Evolutionary conservation across 2,329 filamentous ascomycete species (phyloP).

Genomic region (Parastagonospora nodorum): DNA sequence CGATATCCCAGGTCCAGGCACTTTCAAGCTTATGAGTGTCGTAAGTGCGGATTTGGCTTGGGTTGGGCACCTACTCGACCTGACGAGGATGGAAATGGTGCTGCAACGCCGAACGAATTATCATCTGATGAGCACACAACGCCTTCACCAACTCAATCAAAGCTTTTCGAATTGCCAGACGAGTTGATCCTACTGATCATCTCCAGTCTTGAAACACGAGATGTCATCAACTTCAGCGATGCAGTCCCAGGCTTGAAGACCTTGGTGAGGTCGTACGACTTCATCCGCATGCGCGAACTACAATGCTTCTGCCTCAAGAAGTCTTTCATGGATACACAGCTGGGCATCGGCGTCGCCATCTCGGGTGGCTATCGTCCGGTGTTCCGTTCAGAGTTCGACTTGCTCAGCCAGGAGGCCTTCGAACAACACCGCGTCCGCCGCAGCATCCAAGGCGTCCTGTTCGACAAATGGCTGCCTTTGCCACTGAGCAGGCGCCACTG

Average conservation of each 20-base stretch:
- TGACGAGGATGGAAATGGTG: not conserved
- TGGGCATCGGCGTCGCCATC: constrained; percentile 52
- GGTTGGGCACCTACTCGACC: not conserved
- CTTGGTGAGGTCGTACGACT: constrained; percentile 42
- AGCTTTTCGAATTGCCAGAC: constrained; percentile 45
- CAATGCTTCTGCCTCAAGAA: constrained; percentile 56
- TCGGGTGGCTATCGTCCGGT: constrained; percentile 23
- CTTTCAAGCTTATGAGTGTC: not conserved
- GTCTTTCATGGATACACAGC: constrained; percentile 44
- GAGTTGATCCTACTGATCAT: constrained; percentile 48
- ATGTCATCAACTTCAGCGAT: constrained; percentile 46
- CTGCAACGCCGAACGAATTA: not conserved
- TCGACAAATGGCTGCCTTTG: constrained; percentile 54
- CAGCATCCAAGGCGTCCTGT: constrained; percentile 52
- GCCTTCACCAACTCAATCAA: not conserved
- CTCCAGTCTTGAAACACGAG: constrained; percentile 29
- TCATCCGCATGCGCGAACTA: constrained; percentile 52
- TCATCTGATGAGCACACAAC: not conserved
- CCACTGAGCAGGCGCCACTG: constrained; percentile 56
- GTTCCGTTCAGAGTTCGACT: constrained; percentile 56
- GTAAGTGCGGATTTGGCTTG: not conserved
- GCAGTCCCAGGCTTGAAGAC: constrained; percentile 46
- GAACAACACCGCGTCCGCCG: constrained; percentile 40
- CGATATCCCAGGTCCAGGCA: not conserved
- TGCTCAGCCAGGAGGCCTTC: constrained; percentile 53